phyloP scores from a whole-genome alignment of 108 stramenopile genomes.

The Nitzschia sp. region DNA sequence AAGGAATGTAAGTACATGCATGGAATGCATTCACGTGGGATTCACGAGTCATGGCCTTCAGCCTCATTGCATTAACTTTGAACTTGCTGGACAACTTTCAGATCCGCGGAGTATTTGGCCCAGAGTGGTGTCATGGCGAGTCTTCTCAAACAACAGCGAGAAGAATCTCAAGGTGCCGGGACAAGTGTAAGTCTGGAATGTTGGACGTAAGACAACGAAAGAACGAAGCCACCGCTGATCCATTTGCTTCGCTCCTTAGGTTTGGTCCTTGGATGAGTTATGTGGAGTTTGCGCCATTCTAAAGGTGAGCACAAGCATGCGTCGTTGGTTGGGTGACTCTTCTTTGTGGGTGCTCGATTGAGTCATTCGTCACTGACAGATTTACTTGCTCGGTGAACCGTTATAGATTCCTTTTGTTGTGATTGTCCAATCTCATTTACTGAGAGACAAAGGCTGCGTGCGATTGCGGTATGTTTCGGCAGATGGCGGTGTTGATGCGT shows the following conservation, averaged over 20 bases:
- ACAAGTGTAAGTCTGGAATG: constrained; percentile 32
- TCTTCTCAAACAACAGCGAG: constrained; percentile 43
- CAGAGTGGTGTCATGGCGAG: constrained; percentile 73
- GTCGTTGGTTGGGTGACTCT: neutral
- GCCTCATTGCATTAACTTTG: no score
- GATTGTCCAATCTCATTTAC: constrained; percentile 71
- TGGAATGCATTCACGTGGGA: no score
- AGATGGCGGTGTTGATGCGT: constrained; percentile 25
- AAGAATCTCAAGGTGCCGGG: constrained; percentile 27
- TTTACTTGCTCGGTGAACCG: no score
- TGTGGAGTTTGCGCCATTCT: constrained; percentile 71
- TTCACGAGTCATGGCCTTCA: no score
- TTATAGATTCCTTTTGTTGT: constrained; percentile 71
- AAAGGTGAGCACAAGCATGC: constrained; percentile 19
- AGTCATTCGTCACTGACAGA: no score
- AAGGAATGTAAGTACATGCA: constrained; percentile 47
- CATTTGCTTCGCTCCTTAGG: constrained; percentile 25
- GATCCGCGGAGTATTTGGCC: constrained; percentile 69
- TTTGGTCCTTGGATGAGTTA: constrained; percentile 63
- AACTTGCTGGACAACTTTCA: no score
- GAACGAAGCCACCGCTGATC: neutral
- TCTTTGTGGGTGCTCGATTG: no score
- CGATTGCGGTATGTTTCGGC: constrained; percentile 54
- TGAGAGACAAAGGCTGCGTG: constrained; percentile 66
- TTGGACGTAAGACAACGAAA: no score